Conservation (phyloP, 306 rosid genomes). For the Vigna angularis region DNA sequence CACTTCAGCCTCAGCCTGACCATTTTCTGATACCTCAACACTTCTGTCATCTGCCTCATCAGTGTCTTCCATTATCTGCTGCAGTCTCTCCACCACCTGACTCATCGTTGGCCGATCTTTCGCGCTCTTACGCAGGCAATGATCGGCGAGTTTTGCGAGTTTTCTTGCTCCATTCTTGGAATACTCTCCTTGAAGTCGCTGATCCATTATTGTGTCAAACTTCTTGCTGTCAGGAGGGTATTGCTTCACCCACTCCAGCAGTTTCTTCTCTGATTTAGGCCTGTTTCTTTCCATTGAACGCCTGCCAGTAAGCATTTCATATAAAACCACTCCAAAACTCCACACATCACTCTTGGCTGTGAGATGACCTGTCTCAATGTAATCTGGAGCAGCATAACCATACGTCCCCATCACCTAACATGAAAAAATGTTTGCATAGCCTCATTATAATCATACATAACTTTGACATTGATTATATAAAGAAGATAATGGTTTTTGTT, state of each 20-base stretch:
- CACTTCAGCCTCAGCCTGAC: conserved; percentile 44
- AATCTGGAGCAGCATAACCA: conserved; percentile 96
- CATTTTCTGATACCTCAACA: conserved; percentile 43
- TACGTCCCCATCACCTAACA: conserved; percentile 82
- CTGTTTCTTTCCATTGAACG: conserved; percentile 74
- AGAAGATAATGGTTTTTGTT: neutral
- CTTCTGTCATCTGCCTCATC: conserved; percentile 43
- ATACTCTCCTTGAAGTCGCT: conserved; percentile 65
- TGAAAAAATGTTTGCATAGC: conserved; percentile 14
- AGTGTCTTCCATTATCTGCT: conserved; percentile 61
- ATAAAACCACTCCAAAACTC: conserved; percentile 85
- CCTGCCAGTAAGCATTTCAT: conserved; percentile 81
- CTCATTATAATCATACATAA: neutral
- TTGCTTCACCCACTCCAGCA: conserved; percentile 86
- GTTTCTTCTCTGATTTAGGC: conserved; percentile 73
- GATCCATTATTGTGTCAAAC: conserved; percentile 69
- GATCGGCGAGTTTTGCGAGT: conserved; percentile 66
- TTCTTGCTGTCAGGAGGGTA: conserved; percentile 65
- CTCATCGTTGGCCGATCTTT: conserved; percentile 81
- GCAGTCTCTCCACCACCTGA: conserved; percentile 67
- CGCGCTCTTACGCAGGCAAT: conserved; percentile 68
- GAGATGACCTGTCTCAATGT: conserved; percentile 85
- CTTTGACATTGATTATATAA: neutral
- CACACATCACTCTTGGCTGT: conserved; percentile 91
- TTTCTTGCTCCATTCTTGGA: conserved; percentile 54